Conservation (phyloP, 1,284 basidiomycete genomes). For the Cutaneotrichosporon cavernicola region DNA sequence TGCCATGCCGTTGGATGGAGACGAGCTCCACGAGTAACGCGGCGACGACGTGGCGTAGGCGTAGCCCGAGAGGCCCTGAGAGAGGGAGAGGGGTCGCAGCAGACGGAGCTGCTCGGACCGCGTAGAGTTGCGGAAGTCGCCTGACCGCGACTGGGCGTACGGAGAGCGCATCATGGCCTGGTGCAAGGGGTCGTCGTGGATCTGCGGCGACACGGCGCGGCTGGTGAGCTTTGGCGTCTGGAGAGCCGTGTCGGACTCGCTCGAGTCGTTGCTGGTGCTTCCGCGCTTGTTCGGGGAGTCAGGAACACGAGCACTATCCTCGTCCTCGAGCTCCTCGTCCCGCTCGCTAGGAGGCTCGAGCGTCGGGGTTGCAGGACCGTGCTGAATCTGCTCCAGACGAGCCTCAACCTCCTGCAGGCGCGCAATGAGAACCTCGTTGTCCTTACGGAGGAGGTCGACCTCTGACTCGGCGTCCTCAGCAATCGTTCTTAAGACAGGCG, state of each 20-base stretch:
- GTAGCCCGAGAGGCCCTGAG: conserved; percentile 90
- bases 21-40: conserved; percentile 40
- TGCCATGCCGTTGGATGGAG: conserved; percentile 25
- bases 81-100: conserved; percentile 68
- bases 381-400: conserved; percentile 17
- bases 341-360: conserved; percentile 21
- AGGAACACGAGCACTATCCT: conserved; percentile 10
- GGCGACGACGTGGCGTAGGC: conserved; percentile 59
- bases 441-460: conserved; percentile 60
- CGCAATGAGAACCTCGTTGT: conserved; percentile 22
- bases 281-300: conserved; percentile 21
- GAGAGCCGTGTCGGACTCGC: conserved; percentile 26
- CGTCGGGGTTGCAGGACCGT: conserved; percentile 10
- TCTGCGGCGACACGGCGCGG: conserved; percentile 25
- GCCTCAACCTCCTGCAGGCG: conserved; percentile 24
- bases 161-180: conserved; percentile 91
- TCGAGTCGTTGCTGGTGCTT: conserved; percentile 27
- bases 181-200: conserved; percentile 70
- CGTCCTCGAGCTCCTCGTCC: conserved; percentile 28
- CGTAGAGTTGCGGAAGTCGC: conserved; percentile 21
- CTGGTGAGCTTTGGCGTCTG: conserved; percentile 25
- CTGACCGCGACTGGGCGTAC: conserved; percentile 55
- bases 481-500: conserved; percentile 26
- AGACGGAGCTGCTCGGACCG: conserved; percentile 19
- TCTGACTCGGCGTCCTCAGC: conserved; percentile 63